Percentiles rank a stretch among this genome's conserved stretches.
phyloP scores from a whole-genome alignment of 805 yeast genomes.

The Komagataella ulmi region DNA sequence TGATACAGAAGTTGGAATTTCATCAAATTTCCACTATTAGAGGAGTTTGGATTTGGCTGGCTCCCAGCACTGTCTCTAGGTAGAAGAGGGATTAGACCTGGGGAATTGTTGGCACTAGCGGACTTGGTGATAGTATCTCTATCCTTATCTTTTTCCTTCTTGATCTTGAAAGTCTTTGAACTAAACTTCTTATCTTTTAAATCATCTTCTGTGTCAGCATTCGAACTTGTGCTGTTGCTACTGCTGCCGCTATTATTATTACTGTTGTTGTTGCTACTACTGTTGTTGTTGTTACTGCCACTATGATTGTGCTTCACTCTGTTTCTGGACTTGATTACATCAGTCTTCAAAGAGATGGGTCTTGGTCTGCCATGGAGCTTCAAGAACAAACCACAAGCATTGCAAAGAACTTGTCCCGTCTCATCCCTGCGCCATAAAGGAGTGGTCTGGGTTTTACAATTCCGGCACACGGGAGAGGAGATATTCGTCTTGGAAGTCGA shows the following conservation, averaged over 20 bases:
- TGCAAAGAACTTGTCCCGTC: conserved; percentile 79
- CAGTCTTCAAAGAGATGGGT: conserved; percentile 84
- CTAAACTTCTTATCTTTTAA: conserved; percentile 6
- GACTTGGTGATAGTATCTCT: conserved; percentile 3
- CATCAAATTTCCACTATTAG: not conserved
- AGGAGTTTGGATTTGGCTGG: not conserved
- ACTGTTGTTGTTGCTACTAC: not conserved
- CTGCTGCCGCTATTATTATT: conserved; percentile 2
- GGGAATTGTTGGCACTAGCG: conserved; percentile 6
- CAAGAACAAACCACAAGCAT: conserved; percentile 85
- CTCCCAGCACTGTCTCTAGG: conserved; percentile 19
- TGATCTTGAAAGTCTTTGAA: not conserved
- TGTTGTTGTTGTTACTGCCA: not conserved
- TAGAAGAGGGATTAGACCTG: conserved; percentile 25
- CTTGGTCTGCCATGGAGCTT: conserved; percentile 88
- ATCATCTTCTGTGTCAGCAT: conserved; percentile 1
- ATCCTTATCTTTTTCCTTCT: conserved; percentile 9
- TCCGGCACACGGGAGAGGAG: conserved; percentile 65
- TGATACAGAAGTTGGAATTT: conserved; percentile 23
- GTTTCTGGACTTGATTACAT: conserved; percentile 83
- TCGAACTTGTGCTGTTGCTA: conserved; percentile 3
- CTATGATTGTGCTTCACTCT: conserved; percentile 45
- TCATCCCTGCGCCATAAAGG: conserved; percentile 95
- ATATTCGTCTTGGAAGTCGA: conserved; percentile 54
- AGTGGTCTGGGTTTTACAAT: conserved; percentile 86